These are phyloP conservation scores for Papiliotrema laurentii DNA, from an alignment of 1,284 basidiomycete species.

Conservation along the genomic window DNA sequence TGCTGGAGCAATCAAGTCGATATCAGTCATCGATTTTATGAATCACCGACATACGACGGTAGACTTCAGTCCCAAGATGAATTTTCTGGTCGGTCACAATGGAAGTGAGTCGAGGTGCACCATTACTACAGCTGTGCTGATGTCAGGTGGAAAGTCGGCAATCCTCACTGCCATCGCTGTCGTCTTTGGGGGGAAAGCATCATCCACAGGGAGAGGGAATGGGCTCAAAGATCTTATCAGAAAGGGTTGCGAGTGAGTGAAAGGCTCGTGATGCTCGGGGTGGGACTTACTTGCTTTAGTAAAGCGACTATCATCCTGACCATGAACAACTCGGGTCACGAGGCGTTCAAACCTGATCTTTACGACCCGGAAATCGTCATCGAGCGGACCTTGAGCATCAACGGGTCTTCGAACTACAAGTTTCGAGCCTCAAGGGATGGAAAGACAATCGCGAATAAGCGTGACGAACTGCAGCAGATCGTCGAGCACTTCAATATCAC, in stretches of 20 bases:
- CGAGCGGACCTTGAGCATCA: constrained; percentile 71
- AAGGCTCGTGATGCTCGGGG: not conserved
- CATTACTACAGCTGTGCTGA: not conserved
- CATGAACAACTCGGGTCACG: constrained; percentile 81
- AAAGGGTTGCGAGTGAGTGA: constrained; percentile 69
- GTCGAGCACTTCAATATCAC: constrained; percentile 88
- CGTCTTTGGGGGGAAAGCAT: constrained; percentile 88
- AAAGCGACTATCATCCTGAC: constrained; percentile 71
- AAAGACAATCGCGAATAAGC: constrained; percentile 68
- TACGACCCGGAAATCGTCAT: constrained; percentile 84
- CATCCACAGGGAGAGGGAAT: constrained; percentile 76
- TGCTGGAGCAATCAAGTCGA: constrained; percentile 77
- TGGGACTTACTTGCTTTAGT: constrained; percentile 47
- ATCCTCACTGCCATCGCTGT: constrained; percentile 90
- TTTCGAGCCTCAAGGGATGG: constrained; percentile 66
- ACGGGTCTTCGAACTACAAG: constrained; percentile 74
- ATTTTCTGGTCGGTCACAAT: constrained; percentile 88
- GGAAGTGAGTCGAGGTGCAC: constrained; percentile 42
- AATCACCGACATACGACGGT: constrained; percentile 83
- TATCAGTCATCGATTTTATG: constrained; percentile 94
- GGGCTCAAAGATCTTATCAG: constrained; percentile 86
- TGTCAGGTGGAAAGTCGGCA: constrained; percentile 85
- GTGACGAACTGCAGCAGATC: constrained; percentile 78
- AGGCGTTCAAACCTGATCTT: constrained; percentile 75
- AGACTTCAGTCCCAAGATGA: constrained; percentile 81